A percentile compares a stretch with the other conserved stretches of the same genome.
Conservation (phyloP, 495 filamentous ascomycete genomes). For the Rusavskia elegans region DNA sequence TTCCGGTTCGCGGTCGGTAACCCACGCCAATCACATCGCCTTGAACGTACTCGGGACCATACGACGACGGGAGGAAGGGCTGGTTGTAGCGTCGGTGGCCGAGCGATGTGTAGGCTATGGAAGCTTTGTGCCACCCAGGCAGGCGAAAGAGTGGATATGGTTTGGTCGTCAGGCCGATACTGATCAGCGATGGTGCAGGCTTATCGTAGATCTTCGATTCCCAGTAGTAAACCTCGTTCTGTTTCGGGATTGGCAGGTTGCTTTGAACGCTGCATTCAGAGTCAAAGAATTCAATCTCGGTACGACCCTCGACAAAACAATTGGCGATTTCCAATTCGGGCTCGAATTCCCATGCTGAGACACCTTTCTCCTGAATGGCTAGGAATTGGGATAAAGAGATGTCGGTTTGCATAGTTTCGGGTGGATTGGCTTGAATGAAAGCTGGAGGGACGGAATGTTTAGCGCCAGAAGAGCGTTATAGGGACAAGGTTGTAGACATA, state of each 20-base stretch:
- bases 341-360: constrained; percentile 97
- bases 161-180: constrained; percentile 87
- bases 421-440: constrained; percentile 85
- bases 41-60: constrained; percentile 71
- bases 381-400: constrained; percentile 95
- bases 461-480: no score
- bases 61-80: constrained; percentile 58
- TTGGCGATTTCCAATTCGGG: constrained; percentile 97
- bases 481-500: no score
- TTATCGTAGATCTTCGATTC: constrained; percentile 98
- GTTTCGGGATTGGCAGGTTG: constrained; percentile 91
- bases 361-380: constrained; percentile 96
- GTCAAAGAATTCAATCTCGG: constrained; percentile 97
- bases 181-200: constrained; percentile 69
- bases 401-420: constrained; percentile 88
- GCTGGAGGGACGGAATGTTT: constrained; percentile 31
- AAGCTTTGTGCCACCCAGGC: constrained; percentile 84
- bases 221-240: constrained; percentile 99
- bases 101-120: constrained; percentile 75
- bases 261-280: constrained; percentile 94
- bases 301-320: constrained; percentile 91
- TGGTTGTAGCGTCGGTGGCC: constrained; percentile 83
- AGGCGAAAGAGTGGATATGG: constrained; percentile 90
- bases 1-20: constrained; percentile 85
- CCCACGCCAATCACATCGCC: constrained; percentile 94